Evolutionary conservation across 2,329 filamentous ascomycete species (phyloP), one percentile per base, ranked within the genome.

Genomic region (Alternaria hordeiaustralica): DNA sequence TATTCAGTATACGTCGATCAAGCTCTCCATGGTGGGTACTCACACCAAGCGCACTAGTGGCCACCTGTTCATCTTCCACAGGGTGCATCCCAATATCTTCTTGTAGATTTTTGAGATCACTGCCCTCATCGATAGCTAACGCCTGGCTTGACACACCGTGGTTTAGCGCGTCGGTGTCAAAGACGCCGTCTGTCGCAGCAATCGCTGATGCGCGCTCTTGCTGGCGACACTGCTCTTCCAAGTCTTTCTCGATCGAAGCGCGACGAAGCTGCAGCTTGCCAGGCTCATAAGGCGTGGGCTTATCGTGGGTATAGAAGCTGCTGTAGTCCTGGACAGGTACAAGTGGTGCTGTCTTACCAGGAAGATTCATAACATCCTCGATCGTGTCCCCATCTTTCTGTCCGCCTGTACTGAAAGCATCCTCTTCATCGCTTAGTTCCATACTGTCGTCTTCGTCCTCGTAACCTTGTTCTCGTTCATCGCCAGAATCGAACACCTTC

Each of bases 381-480:
- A 66, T 51, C 2, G 57, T 63, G 5, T 64, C 50, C 4, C 50
- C 56, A 12, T 55, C 41, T 6, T n/a, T 6, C 5, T 44, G 6
- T 20, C 23, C 20, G 3, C 21, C 26, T 46, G 5, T 10, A 6
- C 49, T 47, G 5, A 21, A 13, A 21, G 26, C 47, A 5, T 23
- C 43, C 6, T 54, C 58, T 6, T 15, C 58, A 21, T 71, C 64
- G 28, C 63, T 71, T 21, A 66, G 13, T 36, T 69, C 65, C 69
- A 70, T 69, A 30, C 65, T 69, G 12, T 63, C 63, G 23, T 70
- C 58, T n/a, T 70, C 64, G 12, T 71, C 70, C 46, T 65, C 62
- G 25, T 72, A 71, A 1, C 67, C 68, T 6, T 55, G 58, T 3
- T 64, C 47, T 18, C 20, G 30, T 55, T 72, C 67, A 28, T 64